These are phyloP conservation scores for Hygrophila difformis DNA, from an alignment of 257 asterid genomes.

Conservation along the genomic window DNA sequence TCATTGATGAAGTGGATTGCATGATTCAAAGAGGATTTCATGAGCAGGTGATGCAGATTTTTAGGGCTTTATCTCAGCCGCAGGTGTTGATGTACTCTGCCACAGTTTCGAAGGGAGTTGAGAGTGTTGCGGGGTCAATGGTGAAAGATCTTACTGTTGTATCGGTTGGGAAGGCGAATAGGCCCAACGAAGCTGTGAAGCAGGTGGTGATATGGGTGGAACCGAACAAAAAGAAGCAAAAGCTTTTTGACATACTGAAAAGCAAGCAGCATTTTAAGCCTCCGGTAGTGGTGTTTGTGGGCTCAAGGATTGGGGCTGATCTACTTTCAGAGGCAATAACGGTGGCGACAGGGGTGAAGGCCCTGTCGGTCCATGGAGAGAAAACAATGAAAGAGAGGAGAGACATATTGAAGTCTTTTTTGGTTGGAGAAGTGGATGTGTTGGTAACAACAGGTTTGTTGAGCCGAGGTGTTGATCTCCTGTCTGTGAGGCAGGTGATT, in stretches of 20 bases:
- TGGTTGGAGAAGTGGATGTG: conserved; percentile 67
- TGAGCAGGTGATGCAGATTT: conserved; percentile 85
- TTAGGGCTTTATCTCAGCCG: conserved; percentile 64
- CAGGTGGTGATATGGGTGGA: conserved; percentile 93
- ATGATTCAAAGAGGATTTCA: conserved; percentile 78
- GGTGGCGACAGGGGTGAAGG: conserved; percentile 47
- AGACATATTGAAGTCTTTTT: conserved; percentile 54
- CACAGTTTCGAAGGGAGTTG: conserved; percentile 69
- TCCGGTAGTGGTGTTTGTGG: conserved; percentile 85
- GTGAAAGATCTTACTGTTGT: conserved; percentile 45
- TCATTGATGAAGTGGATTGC: conserved; percentile 87
- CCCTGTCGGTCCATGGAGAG: conserved; percentile 81
- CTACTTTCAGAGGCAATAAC: conserved; percentile 79
- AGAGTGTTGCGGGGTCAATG: conserved; percentile 52
- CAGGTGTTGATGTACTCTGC: conserved; percentile 95
- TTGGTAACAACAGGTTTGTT: conserved; percentile 89
- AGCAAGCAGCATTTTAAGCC: conserved; percentile 89
- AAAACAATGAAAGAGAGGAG: conserved; percentile 90
- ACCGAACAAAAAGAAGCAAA: conserved; percentile 76
- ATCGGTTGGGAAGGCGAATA: conserved; percentile 69
- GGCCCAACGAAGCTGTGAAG: conserved; percentile 60
- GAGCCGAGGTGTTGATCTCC: conserved; percentile 79
- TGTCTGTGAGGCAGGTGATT: conserved; percentile 70
- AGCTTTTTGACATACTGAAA: conserved; percentile 74
- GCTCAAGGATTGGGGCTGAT: conserved; percentile 83